Base-by-base conservation (phyloP, 768 basidiomycete species). In the Leccinellum rugosiceps region DNA sequence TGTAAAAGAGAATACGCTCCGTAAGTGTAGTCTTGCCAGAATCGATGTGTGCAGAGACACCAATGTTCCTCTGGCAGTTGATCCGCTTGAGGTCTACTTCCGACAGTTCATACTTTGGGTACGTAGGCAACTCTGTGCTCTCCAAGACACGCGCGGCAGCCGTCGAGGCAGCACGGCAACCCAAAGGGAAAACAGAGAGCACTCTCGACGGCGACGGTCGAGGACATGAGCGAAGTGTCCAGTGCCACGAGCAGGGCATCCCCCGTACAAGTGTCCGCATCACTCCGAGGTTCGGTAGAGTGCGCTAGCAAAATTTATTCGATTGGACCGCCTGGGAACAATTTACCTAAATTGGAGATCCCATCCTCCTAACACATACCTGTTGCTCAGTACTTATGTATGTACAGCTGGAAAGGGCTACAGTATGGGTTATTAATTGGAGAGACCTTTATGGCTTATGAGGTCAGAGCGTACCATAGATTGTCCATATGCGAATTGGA, bases 21-120 rank as follows among this genome's bases (percentile, higher is more conserved):
- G 97, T 98, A 63, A 98, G 75, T 2, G 97, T 99, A 0, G 97
- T 99, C 79, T 99, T 99, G 26, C 97, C 97, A 3, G 94, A 94
- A 72, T 97, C 93, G 62, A 95, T 95, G 68, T 95, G 93, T 1
- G 94, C 94, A 4, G 90, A 92, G 58, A 99, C 90, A 63, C 97
- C 97, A 59, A 99, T 96, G 72, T 99, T 99, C 62, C 97, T 79
- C 72, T 98, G 92, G 57, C 83, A 84, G 21, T 72, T 75, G 43
- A 98, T 80, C 11, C 90, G 79, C 57, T 75, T 67, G 53, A 77
- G 60, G 75, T 99, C 97, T 50, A 77, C 75, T 6, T 86, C 84
- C 1, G 87, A 79, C 61, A 92, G 76, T 3, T 75, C 62, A 62
- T 81, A 77, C 55, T 67, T 73, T 31, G 76, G 72, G n/a, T 70